Evolutionary conservation across 1,284 basidiomycete genomes (phyloP), one percentile per base, ranked within the genome.

Genomic region (Puccinia polysora): DNA sequence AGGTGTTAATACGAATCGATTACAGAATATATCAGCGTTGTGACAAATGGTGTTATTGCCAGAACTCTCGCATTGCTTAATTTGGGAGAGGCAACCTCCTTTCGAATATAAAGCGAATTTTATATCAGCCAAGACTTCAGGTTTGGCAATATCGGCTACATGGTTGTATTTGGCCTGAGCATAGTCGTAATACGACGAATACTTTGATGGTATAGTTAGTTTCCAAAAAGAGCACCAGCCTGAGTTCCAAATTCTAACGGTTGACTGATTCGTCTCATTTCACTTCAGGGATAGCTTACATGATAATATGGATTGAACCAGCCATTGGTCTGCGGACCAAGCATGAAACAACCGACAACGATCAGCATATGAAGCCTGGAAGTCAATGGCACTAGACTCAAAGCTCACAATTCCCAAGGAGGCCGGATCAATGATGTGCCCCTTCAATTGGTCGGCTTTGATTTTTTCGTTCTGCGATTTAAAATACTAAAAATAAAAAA

Each of bases 271-370:
- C 64, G 30, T 23, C 12, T 52, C 53, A 38, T 59, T 59, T 59
- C 14, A 52, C 49, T 23, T 49, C 1, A 55, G 59, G 49, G 32
- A 49, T 18, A 1, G 23, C 63, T 65, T 65, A 25, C 70, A 40
- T 72, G 70, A 23, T 55, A 56, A n/a, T 43, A 34, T 18, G 70
- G 70, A 34, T 64, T 50, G n/a, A 64, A 64, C 70, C 70, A 72
- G 40, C 60, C 60, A 18, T 63, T 72, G 53, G 62, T 72, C 70
- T 72, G 53, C 12, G 28, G 25, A 49, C 32, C 25, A 49, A 53
- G 15, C 50, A 23, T 43, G 7, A 20, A 32, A 49, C 15, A 47
- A 34, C 2, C 6, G 28, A 49, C 15, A 1, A 30, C 3, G 14
- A 20, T 43, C 2, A 4, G 14, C 15, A 60, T 60, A 20, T 47